phyloP scores from a whole-genome alignment of 441 rosid genomes.

The Gossypium armourianum region DNA sequence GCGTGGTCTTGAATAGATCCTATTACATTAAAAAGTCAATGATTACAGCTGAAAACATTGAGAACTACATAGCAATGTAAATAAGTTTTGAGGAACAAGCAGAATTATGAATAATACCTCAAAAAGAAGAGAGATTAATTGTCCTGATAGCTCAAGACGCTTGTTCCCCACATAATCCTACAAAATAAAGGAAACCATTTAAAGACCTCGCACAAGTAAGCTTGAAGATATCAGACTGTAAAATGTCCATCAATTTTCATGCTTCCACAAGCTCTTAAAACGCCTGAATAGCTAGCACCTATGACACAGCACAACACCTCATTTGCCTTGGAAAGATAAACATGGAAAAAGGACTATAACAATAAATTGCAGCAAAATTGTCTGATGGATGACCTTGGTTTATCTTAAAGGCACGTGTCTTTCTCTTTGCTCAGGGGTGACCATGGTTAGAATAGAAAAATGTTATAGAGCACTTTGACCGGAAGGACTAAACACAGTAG shows the following conservation, averaged over 20 bases:
- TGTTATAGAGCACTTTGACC: background rate
- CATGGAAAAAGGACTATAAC: background rate
- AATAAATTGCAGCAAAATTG: background rate
- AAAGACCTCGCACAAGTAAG: background rate
- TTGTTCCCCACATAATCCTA: slow-evolving; percentile 98
- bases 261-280: background rate
- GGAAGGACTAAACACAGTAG: background rate
- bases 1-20: slow-evolving; percentile 89
- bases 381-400: background rate
- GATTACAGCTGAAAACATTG: background rate
- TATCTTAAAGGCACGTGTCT: background rate
- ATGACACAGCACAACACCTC: background rate
- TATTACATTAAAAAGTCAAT: slow-evolving; percentile 22
- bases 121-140: slow-evolving; percentile 76
- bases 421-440: background rate
- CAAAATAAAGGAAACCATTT: slow-evolving; percentile 10
- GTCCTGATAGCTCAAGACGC: slow-evolving; percentile 88
- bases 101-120: slow-evolving; percentile 47
- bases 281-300: background rate
- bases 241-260: background rate
- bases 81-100: slow-evolving; percentile 3
- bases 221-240: background rate
- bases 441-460: background rate
- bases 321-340: background rate
- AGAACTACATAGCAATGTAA: background rate